Base-by-base conservation (phyloP, 371 early-diverging fungal species). In the Saksenaea vasiformis region DNA sequence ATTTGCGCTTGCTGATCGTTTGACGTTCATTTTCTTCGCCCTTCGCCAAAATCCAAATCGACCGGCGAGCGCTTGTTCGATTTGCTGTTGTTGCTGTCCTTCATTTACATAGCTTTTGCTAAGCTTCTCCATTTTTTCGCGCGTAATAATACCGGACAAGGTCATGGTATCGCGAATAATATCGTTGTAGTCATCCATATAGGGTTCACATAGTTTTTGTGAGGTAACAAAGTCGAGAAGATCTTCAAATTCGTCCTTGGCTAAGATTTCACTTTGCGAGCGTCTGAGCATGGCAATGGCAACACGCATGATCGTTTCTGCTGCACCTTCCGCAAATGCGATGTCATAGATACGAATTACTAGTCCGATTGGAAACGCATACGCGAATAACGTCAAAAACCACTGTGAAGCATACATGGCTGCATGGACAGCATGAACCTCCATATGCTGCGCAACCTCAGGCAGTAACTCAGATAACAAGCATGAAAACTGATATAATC, bases 321-420 rank as follows among this genome's bases (percentile, higher is more conserved):
- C 84, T 7, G 90, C 86, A 27, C 96, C 95, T 73, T 95, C 94
- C 0, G 89, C 87, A 70, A 95, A 91, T 15, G 94, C 75, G 13
- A 95, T 88, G 70, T 95, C 95, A 69, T 92, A 85, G 28, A 93
- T 90, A 15, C 94, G 86, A 62, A 87, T 78, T 7, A 95, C 93
- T 41, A 92, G 71, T 15, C 78, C 68, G 44, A 94, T 80, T 19
- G 95, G 94, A 69, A 93, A 91, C 5, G 87, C 85, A 78, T 93
- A 94, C 0, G 95, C 93, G 78, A 95, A 95, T 35, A 93, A 60
- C 1, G 95, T 95, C 84, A 95, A 81, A 75, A 94, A 93, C 97
- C 97, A 95, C 70, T 92, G 94, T 8, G 93, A 90, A 0, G 92
- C 96, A 60, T 93, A 98, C 94, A 97, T 96, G 61, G 91, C 92